A percentile compares a stretch with the other conserved stretches of the same genome.
Conservation (phyloP, 208 protist species). For the Phytomonas francai region DNA sequence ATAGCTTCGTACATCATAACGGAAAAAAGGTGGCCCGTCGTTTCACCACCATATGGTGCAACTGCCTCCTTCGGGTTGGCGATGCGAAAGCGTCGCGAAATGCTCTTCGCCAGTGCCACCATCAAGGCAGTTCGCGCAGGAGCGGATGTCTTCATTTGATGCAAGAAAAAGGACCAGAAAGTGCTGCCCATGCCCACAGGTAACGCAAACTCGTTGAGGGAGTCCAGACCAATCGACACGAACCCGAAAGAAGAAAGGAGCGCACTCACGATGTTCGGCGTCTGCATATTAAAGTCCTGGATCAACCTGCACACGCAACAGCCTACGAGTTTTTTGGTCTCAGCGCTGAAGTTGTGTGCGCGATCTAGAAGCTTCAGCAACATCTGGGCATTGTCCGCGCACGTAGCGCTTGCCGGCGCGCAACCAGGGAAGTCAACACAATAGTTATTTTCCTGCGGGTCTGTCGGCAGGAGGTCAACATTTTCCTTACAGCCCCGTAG, state of each 20-base stretch:
- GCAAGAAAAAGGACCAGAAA: conserved; percentile 83
- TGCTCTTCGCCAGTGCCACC: conserved; percentile 70
- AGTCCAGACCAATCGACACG: conserved; percentile 50
- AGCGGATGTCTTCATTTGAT: conserved; percentile 79
- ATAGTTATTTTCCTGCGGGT: conserved; percentile 83
- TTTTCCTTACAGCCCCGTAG: conserved; percentile 72
- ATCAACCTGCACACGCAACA: conserved; percentile 86
- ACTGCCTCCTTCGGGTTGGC: conserved; percentile 62
- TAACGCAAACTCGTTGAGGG: conserved; percentile 70
- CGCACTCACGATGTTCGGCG: conserved; percentile 70
- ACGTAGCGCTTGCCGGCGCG: conserved; percentile 56
- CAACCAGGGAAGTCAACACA: conserved; percentile 72
- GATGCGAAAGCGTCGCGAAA: conserved; percentile 77
- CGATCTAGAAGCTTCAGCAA: conserved; percentile 79
- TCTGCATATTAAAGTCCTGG: conserved; percentile 88
- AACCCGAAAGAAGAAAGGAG: conserved; percentile 76
- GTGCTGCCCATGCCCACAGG: conserved; percentile 73
- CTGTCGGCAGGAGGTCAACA: conserved; percentile 79
- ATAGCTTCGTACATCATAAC: conserved; percentile 87
- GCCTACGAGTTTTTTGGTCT: conserved; percentile 81
- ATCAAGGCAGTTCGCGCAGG: conserved; percentile 82
- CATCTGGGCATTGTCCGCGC: conserved; percentile 83
- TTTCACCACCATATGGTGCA: conserved; percentile 27
- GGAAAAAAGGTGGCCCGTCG: conserved; percentile 68
- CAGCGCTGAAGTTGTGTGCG: conserved; percentile 70